Base-by-base conservation (phyloP, 2,329 filamentous ascomycete genomes). In the Fusarium sp. region DNA sequence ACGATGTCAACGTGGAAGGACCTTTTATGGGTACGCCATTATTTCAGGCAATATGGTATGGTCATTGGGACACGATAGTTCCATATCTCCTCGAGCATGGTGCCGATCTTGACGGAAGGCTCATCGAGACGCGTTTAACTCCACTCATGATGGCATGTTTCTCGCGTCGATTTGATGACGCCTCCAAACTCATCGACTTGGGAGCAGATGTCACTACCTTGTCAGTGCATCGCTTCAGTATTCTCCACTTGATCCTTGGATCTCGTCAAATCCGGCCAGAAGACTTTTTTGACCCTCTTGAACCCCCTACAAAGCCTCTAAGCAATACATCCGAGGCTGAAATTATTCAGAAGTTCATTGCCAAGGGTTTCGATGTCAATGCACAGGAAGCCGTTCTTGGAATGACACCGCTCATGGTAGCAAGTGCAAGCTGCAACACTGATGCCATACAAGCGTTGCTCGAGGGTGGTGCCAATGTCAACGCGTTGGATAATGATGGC, bases 401-500 rank as follows among this genome's bases (percentile, higher is more conserved):
- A n/a, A 75, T 75, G 73, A 75, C 73, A 8, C 73, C 73, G 2
- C 50, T 75, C 34, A 75, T 75, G 72, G 70, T 75, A 10, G 73
- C 73, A 13, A 74, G 73, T 57, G 65, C 73, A 7, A 74, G 64
- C 57, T 75, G 73, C 50, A 75, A 75, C 41, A 57, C 72, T 18
- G 58, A 62, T 12, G 72, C 73, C 28, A 75, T 75, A 61, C 66
- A 69, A 46, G 70, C 64, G 41, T 62, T 75, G 26, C 56, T 75
- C 26, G 47, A 62, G 16, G 72, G 70, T 15, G 73, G 73, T 16
- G 73, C 73, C 31, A 57, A 75, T 30, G 71, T 75, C 15, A 65
- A 75, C 23, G 68, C 71, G 4, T 28, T 72, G 13, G 73, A 75
- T 18, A 69, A 75, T 20, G 73, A 75, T 45, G 70, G 73, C 6